These are phyloP conservation scores for Globisporangium yorkense DNA, from an alignment of 352 stramenopile species.

Conservation along the genomic window DNA sequence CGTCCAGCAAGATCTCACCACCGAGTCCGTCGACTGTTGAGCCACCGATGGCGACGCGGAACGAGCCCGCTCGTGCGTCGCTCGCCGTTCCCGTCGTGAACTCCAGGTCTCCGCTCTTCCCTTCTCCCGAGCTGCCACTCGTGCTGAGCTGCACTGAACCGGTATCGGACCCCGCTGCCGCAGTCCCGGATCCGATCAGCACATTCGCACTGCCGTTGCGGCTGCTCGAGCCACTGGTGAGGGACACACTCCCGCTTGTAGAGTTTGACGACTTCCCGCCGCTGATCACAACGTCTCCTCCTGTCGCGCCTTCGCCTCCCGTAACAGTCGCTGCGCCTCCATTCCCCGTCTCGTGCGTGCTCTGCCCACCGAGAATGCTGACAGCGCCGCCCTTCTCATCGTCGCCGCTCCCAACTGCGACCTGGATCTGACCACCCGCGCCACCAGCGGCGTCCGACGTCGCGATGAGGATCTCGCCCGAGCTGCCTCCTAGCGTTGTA, in stretches of 20 bases:
- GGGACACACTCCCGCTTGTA: conserved; percentile 17
- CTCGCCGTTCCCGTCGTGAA: conserved; percentile 26
- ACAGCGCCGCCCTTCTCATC: conserved; percentile 11
- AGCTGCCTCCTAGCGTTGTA: conserved; percentile 7
- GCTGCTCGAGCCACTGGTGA: conserved; percentile 19
- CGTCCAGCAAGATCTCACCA: conserved; percentile 27
- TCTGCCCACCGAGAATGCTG: conserved; percentile 20
- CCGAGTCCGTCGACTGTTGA: conserved; percentile 20
- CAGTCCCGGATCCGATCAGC: conserved; percentile 17
- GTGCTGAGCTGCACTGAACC: conserved; percentile 27
- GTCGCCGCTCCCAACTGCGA: conserved; percentile 20
- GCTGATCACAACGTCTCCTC: conserved; percentile 20
- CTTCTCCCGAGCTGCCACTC: conserved; percentile 17
- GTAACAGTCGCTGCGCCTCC: conserved; percentile 24
- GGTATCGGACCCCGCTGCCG: conserved; percentile 19
- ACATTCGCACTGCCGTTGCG: conserved; percentile 11
- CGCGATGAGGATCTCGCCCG: conserved; percentile 23
- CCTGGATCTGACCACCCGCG: conserved; percentile 22
- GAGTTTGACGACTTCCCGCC: conserved; percentile 13
- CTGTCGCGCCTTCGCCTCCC: conserved; percentile 20
- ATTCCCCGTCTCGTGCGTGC: conserved; percentile 18
- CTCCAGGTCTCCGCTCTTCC: conserved; percentile 30
- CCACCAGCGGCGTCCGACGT: conserved; percentile 18
- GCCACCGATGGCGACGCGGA: conserved; percentile 28
- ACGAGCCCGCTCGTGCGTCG: conserved; percentile 25